Percentiles rank a stretch among this genome's conserved stretches.
Conservation (phyloP, 2,329 filamentous ascomycete genomes). For the Clarireedia monteithiana region DNA sequence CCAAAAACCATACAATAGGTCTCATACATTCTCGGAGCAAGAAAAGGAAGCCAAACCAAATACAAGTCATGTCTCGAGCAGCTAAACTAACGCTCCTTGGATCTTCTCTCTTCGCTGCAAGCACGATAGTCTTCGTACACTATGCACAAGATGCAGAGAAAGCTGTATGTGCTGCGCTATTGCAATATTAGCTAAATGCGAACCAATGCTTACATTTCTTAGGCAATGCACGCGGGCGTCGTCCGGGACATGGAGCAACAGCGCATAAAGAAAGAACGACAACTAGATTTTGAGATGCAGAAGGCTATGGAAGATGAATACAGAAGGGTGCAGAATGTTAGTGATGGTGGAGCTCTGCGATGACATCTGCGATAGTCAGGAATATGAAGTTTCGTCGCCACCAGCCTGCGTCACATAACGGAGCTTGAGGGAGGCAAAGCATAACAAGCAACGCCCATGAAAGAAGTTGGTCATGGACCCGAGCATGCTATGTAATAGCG, state of each 20-base stretch:
- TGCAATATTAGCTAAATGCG: not conserved
- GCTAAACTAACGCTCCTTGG: slow-evolving; percentile 78
- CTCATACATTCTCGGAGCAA: not conserved
- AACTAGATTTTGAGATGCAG: slow-evolving; percentile 93
- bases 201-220: not conserved
- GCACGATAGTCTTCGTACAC: slow-evolving; percentile 80
- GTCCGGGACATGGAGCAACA: slow-evolving; percentile 93
- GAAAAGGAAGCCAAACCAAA: not conserved
- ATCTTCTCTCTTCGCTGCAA: slow-evolving; percentile 67
- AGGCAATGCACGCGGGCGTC: slow-evolving; percentile 96
- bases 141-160: slow-evolving; percentile 80
- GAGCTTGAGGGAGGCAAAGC: not conserved
- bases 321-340: slow-evolving; percentile 77
- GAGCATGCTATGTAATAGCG: too few relatives aligned
- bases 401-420: not conserved
- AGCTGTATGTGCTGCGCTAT: slow-evolving; percentile 48
- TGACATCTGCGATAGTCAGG: not conserved
- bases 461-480: too few relatives aligned
- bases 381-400: not conserved
- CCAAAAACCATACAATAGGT: too few relatives aligned
- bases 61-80: slow-evolving; percentile 69
- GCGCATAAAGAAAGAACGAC: slow-evolving; percentile 79
- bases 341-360: slow-evolving; percentile 31
- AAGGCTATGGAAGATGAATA: slow-evolving; percentile 80
- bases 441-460: too few relatives aligned